These are phyloP conservation scores for Pittosporum tobira DNA, from an alignment of 129 eudicot genomes.

Conservation along the genomic window DNA sequence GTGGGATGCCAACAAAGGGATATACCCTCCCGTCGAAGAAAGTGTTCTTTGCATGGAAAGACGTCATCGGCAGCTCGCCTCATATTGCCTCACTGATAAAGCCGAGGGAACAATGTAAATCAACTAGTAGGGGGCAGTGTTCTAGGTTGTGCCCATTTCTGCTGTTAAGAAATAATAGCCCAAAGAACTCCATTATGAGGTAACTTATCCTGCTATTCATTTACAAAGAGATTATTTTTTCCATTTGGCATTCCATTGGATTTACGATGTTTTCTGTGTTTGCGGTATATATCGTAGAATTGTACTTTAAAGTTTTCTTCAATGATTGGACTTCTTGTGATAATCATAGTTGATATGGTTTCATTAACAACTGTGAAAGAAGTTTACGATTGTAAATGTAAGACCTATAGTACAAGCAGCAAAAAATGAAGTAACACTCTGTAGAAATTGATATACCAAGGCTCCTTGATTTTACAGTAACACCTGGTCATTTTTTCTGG, in stretches of 20 bases:
- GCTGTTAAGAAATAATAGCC: constrained; percentile 42
- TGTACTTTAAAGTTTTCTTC: no score
- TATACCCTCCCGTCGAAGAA: constrained; percentile 67
- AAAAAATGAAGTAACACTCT: no score
- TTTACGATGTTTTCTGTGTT: not conserved
- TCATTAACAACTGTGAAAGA: no score
- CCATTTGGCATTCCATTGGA: no score
- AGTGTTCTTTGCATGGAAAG: constrained; percentile 59
- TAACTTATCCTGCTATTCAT: constrained; percentile 4
- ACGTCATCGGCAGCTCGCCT: constrained; percentile 40
- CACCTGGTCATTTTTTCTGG: no score
- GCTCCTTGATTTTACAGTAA: no score
- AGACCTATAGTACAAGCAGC: no score
- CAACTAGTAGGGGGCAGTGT: constrained; percentile 25
- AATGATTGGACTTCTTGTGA: no score
- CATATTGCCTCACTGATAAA: constrained; percentile 37
- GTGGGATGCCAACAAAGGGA: constrained; percentile 66
- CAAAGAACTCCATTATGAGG: constrained; percentile 49
- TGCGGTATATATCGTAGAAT: no score
- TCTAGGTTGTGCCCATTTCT: constrained; percentile 66
- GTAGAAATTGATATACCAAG: no score
- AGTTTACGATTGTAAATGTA: no score
- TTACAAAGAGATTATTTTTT: not conserved
- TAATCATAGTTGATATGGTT: no score
- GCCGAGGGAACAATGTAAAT: constrained; percentile 14